Conservation (phyloP, 768 basidiomycete genomes). For the Pisolithus microcarpus region DNA sequence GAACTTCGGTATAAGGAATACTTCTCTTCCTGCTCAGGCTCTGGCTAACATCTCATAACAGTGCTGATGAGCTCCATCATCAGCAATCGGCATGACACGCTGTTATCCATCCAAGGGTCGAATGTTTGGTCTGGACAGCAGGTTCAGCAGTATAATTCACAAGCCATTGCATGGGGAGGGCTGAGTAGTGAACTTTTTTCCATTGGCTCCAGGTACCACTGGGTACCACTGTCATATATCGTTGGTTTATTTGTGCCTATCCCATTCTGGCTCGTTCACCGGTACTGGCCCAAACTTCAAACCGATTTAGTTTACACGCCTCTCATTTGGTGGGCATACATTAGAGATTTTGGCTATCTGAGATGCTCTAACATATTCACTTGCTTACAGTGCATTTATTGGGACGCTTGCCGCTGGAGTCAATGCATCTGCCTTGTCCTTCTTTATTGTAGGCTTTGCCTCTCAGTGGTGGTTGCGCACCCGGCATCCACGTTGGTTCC, state of each 20-base stretch:
- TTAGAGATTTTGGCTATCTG: not conserved
- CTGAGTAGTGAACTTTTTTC: slow-evolving; percentile 30
- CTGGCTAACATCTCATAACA: slow-evolving; percentile 26
- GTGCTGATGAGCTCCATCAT: slow-evolving; percentile 58
- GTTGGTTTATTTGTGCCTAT: slow-evolving; percentile 30
- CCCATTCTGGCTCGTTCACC: slow-evolving; percentile 36
- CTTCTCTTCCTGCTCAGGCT: not conserved
- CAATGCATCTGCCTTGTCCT: slow-evolving; percentile 18
- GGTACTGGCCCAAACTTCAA: slow-evolving; percentile 27
- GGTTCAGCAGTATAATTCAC: slow-evolving; percentile 24
- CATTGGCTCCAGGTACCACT: slow-evolving; percentile 25
- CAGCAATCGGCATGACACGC: slow-evolving; percentile 39
- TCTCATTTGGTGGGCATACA: slow-evolving; percentile 17
- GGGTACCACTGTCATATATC: slow-evolving; percentile 34
- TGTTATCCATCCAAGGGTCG: slow-evolving; percentile 51
- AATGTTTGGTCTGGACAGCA: slow-evolving; percentile 28
- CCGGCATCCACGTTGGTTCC: slow-evolving; percentile 30
- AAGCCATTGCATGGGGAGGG: slow-evolving; percentile 35
- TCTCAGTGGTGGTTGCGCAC: slow-evolving; percentile 35
- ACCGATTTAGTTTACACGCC: slow-evolving; percentile 25
- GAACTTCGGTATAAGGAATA: slow-evolving; percentile 31
- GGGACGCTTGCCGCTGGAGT: slow-evolving; percentile 20
- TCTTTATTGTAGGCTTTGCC: slow-evolving; percentile 20
- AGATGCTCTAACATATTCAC: not conserved
- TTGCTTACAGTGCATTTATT: slow-evolving; percentile 8